Conservation (phyloP, 805 yeast genomes). For the Saccharomycopsis sp. region DNA sequence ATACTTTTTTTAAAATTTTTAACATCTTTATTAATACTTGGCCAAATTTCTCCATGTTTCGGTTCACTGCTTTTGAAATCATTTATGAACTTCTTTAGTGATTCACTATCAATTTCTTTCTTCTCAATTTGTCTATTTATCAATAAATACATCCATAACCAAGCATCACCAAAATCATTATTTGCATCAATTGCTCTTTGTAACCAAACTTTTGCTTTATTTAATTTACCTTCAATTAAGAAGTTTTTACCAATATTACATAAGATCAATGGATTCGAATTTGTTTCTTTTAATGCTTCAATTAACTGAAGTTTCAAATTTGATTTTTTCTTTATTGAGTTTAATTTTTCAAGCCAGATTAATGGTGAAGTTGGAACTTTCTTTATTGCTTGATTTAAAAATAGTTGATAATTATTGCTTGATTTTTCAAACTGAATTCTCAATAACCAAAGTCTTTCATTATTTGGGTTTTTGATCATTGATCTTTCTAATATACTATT, state of each 20-base stretch:
- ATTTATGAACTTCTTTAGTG: conserved; percentile 11
- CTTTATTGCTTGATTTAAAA: conserved; percentile 49
- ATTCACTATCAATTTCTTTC: conserved; percentile 22
- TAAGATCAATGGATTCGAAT: conserved; percentile 48
- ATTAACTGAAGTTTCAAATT: conserved; percentile 47
- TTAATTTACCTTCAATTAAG: conserved; percentile 51
- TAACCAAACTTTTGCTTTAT: conserved; percentile 65
- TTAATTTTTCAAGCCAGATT: conserved; percentile 58
- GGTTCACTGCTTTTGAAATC: no score
- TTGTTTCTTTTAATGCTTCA: conserved; percentile 61
- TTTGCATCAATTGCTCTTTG: conserved; percentile 53
- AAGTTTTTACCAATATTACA: conserved; percentile 57
- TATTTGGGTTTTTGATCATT: conserved; percentile 36
- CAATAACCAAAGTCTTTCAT: conserved; percentile 47
- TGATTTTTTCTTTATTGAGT: conserved; percentile 34
- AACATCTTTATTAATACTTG: conserved; percentile 36
- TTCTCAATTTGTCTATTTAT: conserved; percentile 30
- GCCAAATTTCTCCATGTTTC: conserved; percentile 55
- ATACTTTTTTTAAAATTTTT: conserved; percentile 34
- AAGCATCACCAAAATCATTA: conserved; percentile 59
- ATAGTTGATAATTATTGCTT: conserved; percentile 29
- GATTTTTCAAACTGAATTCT: conserved; percentile 48
- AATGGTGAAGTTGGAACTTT: conserved; percentile 45
- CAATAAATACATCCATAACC: conserved; percentile 55
- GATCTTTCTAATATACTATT: conserved; percentile 68